Evolutionary conservation across 331 rosid species (phyloP).

Genomic region (Saraca asoca): DNA sequence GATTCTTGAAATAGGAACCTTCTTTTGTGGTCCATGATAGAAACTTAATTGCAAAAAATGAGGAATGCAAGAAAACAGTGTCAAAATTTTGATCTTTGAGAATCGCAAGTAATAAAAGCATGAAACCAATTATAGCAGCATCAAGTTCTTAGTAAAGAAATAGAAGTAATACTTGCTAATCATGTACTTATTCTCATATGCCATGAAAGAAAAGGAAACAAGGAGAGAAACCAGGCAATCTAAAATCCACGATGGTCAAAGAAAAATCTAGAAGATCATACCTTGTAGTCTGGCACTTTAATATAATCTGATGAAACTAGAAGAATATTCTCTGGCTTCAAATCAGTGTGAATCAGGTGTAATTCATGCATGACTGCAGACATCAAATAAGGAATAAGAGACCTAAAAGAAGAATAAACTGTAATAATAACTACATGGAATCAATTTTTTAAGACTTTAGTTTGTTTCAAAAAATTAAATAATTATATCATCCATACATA

Average conservation of each 20-base stretch:
- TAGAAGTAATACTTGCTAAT: background rate
- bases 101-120: slow-evolving; percentile 17
- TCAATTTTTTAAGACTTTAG: slow-evolving; percentile 3
- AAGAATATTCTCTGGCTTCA: slow-evolving; percentile 84
- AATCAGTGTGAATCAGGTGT: slow-evolving; percentile 74
- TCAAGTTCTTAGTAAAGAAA: slow-evolving; percentile 10
- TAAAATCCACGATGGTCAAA: background rate
- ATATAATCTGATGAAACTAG: slow-evolving; percentile 65
- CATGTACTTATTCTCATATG: background rate
- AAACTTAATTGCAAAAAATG: slow-evolving; percentile 47
- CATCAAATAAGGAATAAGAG: slow-evolving; percentile 28
- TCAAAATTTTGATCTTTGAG: slow-evolving; percentile 23
- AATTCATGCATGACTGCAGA: slow-evolving; percentile 81
- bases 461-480: slow-evolving; percentile 14
- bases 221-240: too few species aligned
- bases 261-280: slow-evolving; percentile 27
- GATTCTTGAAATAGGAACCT: slow-evolving; percentile 71
- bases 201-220: background rate
- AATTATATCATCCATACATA: slow-evolving; percentile 23
- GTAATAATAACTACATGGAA: background rate
- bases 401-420: slow-evolving; percentile 19
- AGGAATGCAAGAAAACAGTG: slow-evolving; percentile 6
- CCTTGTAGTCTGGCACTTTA: slow-evolving; percentile 82
- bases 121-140: slow-evolving; percentile 18
- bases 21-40: slow-evolving; percentile 60